A percentile compares a stretch with the other conserved stretches of the same genome.
Conservation (phyloP, 2,329 filamentous ascomycete genomes). For the Scedosporium boydii region DNA sequence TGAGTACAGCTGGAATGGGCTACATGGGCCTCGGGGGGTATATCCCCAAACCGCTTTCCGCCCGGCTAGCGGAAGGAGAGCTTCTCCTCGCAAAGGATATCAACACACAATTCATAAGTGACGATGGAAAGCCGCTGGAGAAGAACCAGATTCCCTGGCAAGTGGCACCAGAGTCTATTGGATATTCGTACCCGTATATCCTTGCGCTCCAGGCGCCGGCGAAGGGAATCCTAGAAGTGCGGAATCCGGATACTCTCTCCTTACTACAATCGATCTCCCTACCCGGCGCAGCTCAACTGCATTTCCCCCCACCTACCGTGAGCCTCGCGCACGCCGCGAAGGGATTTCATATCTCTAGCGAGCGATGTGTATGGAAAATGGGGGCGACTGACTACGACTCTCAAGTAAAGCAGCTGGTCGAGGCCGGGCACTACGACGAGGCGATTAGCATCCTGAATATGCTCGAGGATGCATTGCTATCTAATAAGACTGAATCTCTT, state of each 20-base stretch:
- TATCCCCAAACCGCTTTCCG: conserved; percentile 81
- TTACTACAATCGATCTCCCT: conserved; percentile 77
- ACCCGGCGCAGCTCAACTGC: conserved; percentile 72
- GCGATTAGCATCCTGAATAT: conserved; percentile 81
- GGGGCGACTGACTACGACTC: conserved; percentile 82
- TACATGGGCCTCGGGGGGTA: conserved; percentile 93
- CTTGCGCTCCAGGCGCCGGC: conserved; percentile 74
- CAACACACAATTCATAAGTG: conserved; percentile 85
- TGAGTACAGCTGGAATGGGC: conserved; percentile 81
- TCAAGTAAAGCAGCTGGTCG: conserved; percentile 75
- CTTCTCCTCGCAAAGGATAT: conserved; percentile 95
- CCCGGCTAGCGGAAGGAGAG: conserved; percentile 72
- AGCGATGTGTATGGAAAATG: conserved; percentile 93
- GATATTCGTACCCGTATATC: conserved; percentile 95
- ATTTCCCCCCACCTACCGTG: conserved; percentile 86
- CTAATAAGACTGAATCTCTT: conserved; percentile 70
- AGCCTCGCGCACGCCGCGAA: conserved; percentile 95
- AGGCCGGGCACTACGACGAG: conserved; percentile 70
- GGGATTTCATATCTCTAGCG: conserved; percentile 87
- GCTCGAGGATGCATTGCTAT: conserved; percentile 84
- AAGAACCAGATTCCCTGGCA: conserved; percentile 90
- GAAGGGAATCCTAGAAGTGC: conserved; percentile 79
- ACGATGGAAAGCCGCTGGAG: conserved; percentile 70
- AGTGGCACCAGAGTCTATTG: conserved; percentile 77
- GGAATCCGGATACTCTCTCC: conserved; percentile 87